Evolutionary conservation across 2,329 filamentous ascomycete species (phyloP), one percentile per base, ranked within the genome.

Genomic region (Septoria petroselini): DNA sequence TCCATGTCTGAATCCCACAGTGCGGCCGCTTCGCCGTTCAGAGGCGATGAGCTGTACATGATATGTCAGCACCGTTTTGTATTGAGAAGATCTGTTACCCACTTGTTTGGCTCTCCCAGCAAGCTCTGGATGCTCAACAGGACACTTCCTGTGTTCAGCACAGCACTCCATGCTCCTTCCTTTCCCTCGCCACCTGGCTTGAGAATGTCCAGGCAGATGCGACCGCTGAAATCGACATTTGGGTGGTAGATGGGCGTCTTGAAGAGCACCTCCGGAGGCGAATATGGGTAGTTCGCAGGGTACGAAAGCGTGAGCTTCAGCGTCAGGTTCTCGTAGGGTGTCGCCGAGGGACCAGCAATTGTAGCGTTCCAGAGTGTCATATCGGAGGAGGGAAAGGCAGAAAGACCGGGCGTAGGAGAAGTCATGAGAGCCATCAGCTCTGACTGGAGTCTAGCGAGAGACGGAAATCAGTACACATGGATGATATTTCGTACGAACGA

Each of bases 341-440:
- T 98, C 64, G 89, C 91, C 52, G 85, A 82, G 37, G 94, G 93
- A 11, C 93, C 93, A 61, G 85, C 83, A 68, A 98, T 95, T 37
- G 93, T 98, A 41, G 89, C 94, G 31, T 85, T 90, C 93, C 93
- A 98, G 29, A 83, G 83, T 64, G 95, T 84, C 57, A 96, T 80
- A 75, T 96, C 93, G 68, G 89, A 88, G 52, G 88, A 85, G 21
- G 93, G 93, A 70, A 98, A 98, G 57, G 94, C 94, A 48, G 91
- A 95, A 65, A 97, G 84, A 59, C 93, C 93, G 11, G 91, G 89
- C 0, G 91, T 91, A 1, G 91, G 85, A 34, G 91, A 91, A 63
- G 90, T 91, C 93, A 98, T 97, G 62, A 98, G 83, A 70, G 93
- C 86, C 91, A 98, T 97, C 61, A 98, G 80, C 73, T 98, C 93